Evolutionary conservation across 208 protist genomes (phyloP), one percentile per base, ranked within the genome.

Genomic region (Phytomonas francai): DNA sequence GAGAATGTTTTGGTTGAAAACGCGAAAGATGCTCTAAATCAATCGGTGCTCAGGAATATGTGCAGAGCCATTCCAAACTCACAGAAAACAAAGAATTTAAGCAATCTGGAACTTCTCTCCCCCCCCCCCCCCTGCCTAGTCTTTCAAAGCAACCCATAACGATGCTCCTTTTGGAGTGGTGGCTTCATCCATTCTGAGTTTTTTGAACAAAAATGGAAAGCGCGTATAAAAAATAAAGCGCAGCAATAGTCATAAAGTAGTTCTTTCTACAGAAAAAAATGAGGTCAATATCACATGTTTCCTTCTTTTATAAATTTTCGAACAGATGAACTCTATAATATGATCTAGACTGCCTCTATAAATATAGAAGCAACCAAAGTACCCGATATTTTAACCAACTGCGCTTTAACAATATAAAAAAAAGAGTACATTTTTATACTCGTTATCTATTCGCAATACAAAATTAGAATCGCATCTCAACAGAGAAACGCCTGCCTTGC

Each of bases 381-480:
- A 49, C 12, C 14, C 4, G 7, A 49, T 3, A 49, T 49, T 22
- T 3, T 3, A 49, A 49, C 4, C 39, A 49, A 49, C 4, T 49
- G 39, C 16, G 39, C 39, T 49, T 19, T 19, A 49, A 62, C 8
- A 59, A 57, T 22, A 57, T 27, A 57, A 57, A 57, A 62, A 62
- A 62, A 62, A 39, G 58, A 42, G 58, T 59, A n/a, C n/a, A 61
- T 34, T 65, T 65, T 39, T 70, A 74, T 36, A 74, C 30, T 65
- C 32, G 36, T 65, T 49, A 36, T 65, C 45, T 59, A 29, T 29
- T 30, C 28, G 59, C 7, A 39, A 34, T 36, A 60, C 12, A 63
- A 29, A 63, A 75, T 61, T 6, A 31, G 65, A 54, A 63, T 64
- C 30, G 32, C 31, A 45, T 27, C 29, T 30, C 28, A 58, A 45